Conservation (phyloP, 2,329 filamentous ascomycete species). For the Berkeleyomyces rouxiae region DNA sequence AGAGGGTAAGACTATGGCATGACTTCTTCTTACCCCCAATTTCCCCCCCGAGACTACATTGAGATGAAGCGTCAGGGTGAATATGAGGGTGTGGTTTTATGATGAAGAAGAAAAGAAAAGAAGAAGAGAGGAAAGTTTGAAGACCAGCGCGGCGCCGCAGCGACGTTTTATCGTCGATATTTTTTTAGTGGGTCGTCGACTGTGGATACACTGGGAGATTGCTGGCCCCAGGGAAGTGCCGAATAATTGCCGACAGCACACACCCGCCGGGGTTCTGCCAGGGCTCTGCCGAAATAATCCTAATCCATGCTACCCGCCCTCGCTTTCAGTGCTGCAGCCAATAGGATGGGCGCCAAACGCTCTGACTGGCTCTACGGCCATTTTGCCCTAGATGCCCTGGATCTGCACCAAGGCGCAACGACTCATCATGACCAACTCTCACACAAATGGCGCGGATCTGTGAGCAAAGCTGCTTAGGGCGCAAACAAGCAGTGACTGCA, state of each 20-base stretch:
- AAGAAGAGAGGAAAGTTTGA: constrained; percentile 10
- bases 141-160: background rate
- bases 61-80: constrained; percentile 44
- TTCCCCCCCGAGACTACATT: constrained; percentile 51
- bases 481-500: no score
- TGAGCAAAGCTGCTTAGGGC: no score
- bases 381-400: no score
- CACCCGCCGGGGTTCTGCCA: background rate
- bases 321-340: background rate
- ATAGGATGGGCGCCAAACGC: background rate
- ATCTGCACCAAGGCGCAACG: no score
- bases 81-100: constrained; percentile 36
- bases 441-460: no score
- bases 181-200: constrained; percentile 4
- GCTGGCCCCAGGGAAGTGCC: no score
- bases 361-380: background rate
- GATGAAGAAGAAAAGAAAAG: constrained; percentile 21
- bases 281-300: no score
- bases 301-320: background rate
- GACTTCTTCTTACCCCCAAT: constrained; percentile 45
- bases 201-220: background rate
- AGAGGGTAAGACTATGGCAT: constrained; percentile 30
- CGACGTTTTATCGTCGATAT: constrained; percentile 4
- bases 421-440: no score
- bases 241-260: background rate